Evolutionary conservation across 441 rosid species (phyloP).

Genomic region (Gossypium aridum): DNA sequence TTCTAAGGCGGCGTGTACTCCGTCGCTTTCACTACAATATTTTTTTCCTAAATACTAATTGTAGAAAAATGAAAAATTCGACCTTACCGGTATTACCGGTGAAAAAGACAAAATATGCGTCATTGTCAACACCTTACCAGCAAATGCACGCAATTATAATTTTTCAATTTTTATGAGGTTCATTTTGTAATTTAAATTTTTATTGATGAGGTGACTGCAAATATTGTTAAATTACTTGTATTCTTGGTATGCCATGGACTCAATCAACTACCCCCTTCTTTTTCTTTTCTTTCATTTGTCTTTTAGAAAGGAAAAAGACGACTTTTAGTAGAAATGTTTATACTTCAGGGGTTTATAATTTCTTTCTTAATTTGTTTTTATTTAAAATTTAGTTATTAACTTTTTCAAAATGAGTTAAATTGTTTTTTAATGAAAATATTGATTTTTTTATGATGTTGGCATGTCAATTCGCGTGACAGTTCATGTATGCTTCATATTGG

Average conservation of each 20-base stretch:
- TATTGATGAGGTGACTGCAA: background rate
- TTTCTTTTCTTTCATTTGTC: background rate
- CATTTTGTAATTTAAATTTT: background rate
- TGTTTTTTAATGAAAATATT: no score
- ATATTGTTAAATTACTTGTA: background rate
- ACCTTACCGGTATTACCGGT: constrained; percentile 28
- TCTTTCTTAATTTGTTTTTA: no score
- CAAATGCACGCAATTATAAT: background rate
- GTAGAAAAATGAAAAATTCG: background rate
- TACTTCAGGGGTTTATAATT: no score
- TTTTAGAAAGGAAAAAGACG: no score
- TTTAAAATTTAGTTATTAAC: no score
- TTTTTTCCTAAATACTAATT: background rate
- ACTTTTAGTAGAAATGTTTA: no score
- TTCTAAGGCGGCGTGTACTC: constrained; percentile 21
- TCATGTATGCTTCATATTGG: no score
- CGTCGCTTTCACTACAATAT: constrained; percentile 7
- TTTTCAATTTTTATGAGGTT: background rate
- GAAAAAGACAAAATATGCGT: constrained; percentile 19
- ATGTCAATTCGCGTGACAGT: no score
- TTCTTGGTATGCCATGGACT: background rate
- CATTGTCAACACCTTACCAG: constrained; percentile 4
- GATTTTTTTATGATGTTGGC: no score
- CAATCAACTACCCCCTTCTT: background rate
- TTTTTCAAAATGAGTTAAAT: no score